These are phyloP conservation scores for Grosmannia penicillata DNA, from an alignment of 2,329 filamentous ascomycete species.

Conservation along the genomic window DNA sequence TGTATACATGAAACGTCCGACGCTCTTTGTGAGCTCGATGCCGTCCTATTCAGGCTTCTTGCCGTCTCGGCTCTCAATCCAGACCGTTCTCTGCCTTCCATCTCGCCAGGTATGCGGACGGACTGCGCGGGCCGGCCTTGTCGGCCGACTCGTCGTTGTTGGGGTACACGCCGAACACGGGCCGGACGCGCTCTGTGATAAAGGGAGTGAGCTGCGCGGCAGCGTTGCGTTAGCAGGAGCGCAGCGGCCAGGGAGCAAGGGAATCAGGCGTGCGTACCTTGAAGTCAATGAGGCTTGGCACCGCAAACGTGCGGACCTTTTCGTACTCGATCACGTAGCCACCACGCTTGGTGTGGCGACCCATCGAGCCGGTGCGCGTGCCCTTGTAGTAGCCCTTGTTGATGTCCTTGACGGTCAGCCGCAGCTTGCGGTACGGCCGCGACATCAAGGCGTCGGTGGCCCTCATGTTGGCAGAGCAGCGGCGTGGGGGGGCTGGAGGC, in stretches of 20 bases:
- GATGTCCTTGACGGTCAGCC: conserved; percentile 83
- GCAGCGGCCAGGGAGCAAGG: neutral
- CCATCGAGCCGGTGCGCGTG: conserved; percentile 77
- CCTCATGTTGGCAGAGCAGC: conserved; percentile 41
- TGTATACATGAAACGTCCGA: neutral
- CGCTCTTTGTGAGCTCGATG: too few species aligned
- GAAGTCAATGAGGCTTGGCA: conserved; percentile 51
- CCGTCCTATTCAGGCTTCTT: neutral
- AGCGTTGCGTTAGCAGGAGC: conserved; percentile 13
- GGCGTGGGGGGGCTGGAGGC: neutral
- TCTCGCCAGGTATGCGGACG: conserved; percentile 44
- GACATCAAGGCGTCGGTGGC: conserved; percentile 54
- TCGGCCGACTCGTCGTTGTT: conserved; percentile 40
- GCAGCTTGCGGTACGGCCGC: conserved; percentile 56
- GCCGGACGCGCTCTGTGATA: conserved; percentile 46
- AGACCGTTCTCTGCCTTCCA: conserved; percentile 57
- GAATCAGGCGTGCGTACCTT: conserved; percentile 35
- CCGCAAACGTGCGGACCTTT: conserved; percentile 84
- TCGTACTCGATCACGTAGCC: conserved; percentile 71
- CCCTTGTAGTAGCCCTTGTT: conserved; percentile 96
- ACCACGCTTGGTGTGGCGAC: conserved; percentile 68
- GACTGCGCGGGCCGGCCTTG: conserved; percentile 38
- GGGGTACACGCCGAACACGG: conserved; percentile 22
- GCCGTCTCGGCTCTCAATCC: conserved; percentile 21
- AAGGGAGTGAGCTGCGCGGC: conserved; percentile 63